A percentile compares a stretch with the other conserved stretches of the same genome.
Evolutionary conservation across 1,139 yeast species (phyloP).

Genomic region (Scheffersomyces illinoinensis): DNA sequence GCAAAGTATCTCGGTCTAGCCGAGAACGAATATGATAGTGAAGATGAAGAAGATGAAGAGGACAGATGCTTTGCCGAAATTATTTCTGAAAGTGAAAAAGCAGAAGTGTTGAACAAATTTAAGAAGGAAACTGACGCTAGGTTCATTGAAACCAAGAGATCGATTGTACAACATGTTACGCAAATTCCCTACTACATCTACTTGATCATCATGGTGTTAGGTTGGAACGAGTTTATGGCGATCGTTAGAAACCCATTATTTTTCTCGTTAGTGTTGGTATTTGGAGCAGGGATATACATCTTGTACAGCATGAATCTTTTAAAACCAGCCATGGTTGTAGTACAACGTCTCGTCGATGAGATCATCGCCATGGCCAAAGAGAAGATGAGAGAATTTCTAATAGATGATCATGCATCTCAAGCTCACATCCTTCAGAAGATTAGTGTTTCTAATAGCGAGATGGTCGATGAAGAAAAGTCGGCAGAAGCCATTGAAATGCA

Average conservation of each 20-base stretch:
- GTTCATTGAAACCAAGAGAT: slow-evolving; percentile 81
- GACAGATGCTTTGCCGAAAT: slow-evolving; percentile 55
- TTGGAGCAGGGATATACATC: slow-evolving; percentile 63
- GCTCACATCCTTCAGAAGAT: slow-evolving; percentile 26
- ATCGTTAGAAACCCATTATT: slow-evolving; percentile 80
- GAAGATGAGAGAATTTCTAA: slow-evolving; percentile 52
- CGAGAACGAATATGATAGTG: slow-evolving; percentile 42
- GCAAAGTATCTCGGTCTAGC: slow-evolving; percentile 21
- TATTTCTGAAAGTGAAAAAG: slow-evolving; percentile 58
- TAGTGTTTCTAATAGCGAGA: slow-evolving; percentile 3
- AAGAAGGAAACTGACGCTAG: slow-evolving; percentile 78
- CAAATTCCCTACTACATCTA: slow-evolving; percentile 86
- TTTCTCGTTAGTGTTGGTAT: slow-evolving; percentile 55
- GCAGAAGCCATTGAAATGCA: slow-evolving; percentile 3
- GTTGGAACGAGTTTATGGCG: slow-evolving; percentile 96
- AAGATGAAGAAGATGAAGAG: slow-evolving; percentile 39
- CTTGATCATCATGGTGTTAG: slow-evolving; percentile 68
- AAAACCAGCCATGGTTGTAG: slow-evolving; percentile 70
- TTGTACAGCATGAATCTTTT: slow-evolving; percentile 72
- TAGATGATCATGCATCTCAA: slow-evolving; percentile 34
- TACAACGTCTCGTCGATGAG: slow-evolving; percentile 58
- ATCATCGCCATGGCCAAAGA: slow-evolving; percentile 56
- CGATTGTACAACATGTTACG: slow-evolving; percentile 67
- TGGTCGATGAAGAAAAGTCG: neutral
- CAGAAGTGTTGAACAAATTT: slow-evolving; percentile 58